A percentile compares a stretch with the other conserved stretches of the same genome.
These are phyloP conservation scores for Daldinia decipiens DNA, from an alignment of 495 filamentous ascomycete genomes.

Conservation along the genomic window DNA sequence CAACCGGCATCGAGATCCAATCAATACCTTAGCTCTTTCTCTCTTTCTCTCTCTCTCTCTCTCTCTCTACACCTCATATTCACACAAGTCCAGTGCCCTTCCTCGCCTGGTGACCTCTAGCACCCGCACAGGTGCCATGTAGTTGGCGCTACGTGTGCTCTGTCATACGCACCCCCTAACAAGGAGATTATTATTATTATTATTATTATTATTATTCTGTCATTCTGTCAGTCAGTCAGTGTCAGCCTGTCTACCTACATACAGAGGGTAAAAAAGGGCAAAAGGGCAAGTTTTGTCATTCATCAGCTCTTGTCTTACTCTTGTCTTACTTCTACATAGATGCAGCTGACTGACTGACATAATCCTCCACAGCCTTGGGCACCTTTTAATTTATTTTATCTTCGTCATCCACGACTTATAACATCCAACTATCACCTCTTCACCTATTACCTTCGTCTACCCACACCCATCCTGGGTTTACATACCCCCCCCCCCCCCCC, in stretches of 20 bases:
- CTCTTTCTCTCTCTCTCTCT: no score
- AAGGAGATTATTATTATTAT: no score
- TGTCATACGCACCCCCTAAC: constrained; percentile 19
- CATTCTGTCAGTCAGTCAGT: no score
- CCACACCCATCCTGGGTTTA: constrained; percentile 2
- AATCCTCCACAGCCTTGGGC: constrained; percentile 1
- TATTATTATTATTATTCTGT: no score
- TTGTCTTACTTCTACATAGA: constrained; percentile 18
- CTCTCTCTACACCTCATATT: neutral
- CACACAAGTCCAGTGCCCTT: neutral
- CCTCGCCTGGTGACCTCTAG: neutral
- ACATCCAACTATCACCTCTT: neutral
- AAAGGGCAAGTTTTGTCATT: neutral
- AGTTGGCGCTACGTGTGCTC: constrained; percentile 12
- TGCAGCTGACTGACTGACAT: constrained; percentile 29
- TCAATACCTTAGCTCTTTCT: no score
- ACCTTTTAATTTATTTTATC: neutral
- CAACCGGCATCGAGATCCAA: neutral
- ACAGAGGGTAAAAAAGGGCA: no score
- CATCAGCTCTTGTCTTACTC: constrained; percentile 2
- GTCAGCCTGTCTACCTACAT: no score
- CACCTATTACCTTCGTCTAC: neutral
- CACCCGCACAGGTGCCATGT: constrained; percentile 29
- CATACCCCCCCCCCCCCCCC: neutral
- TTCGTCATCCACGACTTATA: neutral